Conservation (phyloP, 305 asterid species). For the Caryopteris hybrid region DNA sequence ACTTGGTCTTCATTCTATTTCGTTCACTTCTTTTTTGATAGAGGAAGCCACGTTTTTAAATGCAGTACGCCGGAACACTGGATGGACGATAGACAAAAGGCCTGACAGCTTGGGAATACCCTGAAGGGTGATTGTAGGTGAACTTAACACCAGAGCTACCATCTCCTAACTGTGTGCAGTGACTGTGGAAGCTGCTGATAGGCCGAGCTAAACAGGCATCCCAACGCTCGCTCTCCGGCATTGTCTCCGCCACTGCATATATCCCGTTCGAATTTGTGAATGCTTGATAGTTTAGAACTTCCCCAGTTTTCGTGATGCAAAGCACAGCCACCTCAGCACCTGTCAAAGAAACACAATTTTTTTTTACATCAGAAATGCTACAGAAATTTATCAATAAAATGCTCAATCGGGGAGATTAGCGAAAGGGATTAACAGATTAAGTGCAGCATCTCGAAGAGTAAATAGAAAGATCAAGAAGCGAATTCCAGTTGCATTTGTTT, state of each 20-base stretch:
- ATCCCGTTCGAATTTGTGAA: constrained; percentile 70
- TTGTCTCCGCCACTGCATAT: constrained; percentile 83
- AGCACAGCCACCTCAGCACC: constrained; percentile 98
- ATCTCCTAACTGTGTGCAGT: constrained; percentile 59
- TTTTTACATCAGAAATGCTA: background rate
- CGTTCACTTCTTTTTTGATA: background rate
- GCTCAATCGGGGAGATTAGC: background rate
- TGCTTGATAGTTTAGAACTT: constrained; percentile 87
- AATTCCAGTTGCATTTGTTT: no score
- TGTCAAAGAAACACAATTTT: constrained; percentile 21
- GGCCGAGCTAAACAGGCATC: constrained; percentile 87
- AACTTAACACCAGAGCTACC: constrained; percentile 66
- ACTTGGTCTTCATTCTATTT: background rate
- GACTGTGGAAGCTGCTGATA: constrained; percentile 76
- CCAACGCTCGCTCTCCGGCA: constrained; percentile 92
- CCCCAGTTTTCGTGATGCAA: constrained; percentile 87
- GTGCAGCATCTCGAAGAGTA: background rate
- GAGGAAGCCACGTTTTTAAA: constrained; percentile 2
- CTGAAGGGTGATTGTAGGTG: constrained; percentile 70
- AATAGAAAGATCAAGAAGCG: background rate
- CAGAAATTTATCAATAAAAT: background rate
- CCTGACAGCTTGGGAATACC: constrained; percentile 59
- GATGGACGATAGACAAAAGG: constrained; percentile 73
- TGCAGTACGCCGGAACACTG: constrained; percentile 63
- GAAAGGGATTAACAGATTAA: background rate